Base-by-base conservation (phyloP, 495 filamentous ascomycete species). In the Astrocystis sublimbata region DNA sequence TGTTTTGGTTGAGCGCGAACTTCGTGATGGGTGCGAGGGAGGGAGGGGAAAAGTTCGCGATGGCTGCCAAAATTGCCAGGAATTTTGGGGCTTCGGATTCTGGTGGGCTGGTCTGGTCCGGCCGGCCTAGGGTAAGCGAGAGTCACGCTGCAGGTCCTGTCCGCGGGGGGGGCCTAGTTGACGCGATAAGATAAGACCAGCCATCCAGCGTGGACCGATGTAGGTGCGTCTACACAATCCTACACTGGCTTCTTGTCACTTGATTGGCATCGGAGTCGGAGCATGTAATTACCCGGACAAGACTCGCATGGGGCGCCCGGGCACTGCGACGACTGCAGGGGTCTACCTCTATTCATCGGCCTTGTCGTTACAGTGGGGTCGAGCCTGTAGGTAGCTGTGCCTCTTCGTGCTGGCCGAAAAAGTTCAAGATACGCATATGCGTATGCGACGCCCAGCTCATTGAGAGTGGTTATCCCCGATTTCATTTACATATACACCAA, bases 1-100 rank as follows among this genome's bases (percentile, higher is more conserved):
- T 62, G 68, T 62, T 70, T 68, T 73, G 72, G 70, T 73, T 65
- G 66, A 61, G 68, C 70, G 71, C 71, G 63, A 63, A 68, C 60
- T 64, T 62, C 43, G 52, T 62, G 63, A 62, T 51, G 63, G n/a
- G n/a, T 50, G 53, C 41, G 41, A 53, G 38, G 38, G 24, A 52
- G 58, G 60, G 38, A 31, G 58, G 58, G 60, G 36, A 65, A 62
- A 62, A 65, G 58, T 63, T 69, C 65, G 56, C 65, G 68, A 64
- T 71, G 63, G 38, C 52, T 35, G 26, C 31, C 4, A 71, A 70
- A 72, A 66, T 65, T 69, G 61, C 64, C 67, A 62, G 31, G 41
- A 65, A 66, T 54, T 60, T 62, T 65, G 61, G 61, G 53, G 41
- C 45, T 42, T 8, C n/a, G 46, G 65, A 63, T 63, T 66, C 52